Evolutionary conservation across 1,284 basidiomycete species (phyloP).

Genomic region (Ustilago shanxiensis): DNA sequence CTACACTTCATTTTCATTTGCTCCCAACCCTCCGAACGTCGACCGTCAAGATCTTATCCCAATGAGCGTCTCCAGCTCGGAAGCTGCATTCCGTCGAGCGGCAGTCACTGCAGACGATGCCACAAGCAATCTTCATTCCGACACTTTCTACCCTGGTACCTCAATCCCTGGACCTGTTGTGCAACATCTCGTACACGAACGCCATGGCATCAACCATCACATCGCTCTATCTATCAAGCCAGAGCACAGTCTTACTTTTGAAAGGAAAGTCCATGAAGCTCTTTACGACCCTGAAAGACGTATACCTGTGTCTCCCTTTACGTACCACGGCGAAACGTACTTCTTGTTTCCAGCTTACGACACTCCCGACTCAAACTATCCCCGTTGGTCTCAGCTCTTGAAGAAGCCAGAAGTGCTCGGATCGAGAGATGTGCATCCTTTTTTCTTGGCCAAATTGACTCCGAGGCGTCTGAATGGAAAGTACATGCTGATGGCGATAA

Average conservation of each 20-base stretch:
- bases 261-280: conserved; percentile 4
- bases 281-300: background rate
- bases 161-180: conserved; percentile 7
- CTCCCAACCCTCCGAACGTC: background rate
- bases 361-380: background rate
- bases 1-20: background rate
- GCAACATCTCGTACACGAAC: conserved; percentile 5
- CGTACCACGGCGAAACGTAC: conserved; percentile 1
- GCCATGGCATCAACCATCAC: conserved; percentile 8
- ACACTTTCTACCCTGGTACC: conserved; percentile 6
- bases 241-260: background rate
- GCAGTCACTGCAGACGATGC: conserved; percentile 4
- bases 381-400: background rate
- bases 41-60: background rate
- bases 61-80: background rate
- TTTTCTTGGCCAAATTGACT: background rate
- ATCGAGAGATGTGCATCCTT: background rate
- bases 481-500: background rate
- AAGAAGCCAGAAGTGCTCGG: background rate
- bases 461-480: background rate
- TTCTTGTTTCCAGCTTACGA: conserved; percentile 3
- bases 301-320: background rate
- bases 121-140: background rate
- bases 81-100: background rate
- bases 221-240: background rate